Percentiles rank a stretch among this genome's conserved stretches.
These are phyloP conservation scores for Sonneratia caseolaris DNA, from an alignment of 345 rosid genomes.

Conservation along the genomic window DNA sequence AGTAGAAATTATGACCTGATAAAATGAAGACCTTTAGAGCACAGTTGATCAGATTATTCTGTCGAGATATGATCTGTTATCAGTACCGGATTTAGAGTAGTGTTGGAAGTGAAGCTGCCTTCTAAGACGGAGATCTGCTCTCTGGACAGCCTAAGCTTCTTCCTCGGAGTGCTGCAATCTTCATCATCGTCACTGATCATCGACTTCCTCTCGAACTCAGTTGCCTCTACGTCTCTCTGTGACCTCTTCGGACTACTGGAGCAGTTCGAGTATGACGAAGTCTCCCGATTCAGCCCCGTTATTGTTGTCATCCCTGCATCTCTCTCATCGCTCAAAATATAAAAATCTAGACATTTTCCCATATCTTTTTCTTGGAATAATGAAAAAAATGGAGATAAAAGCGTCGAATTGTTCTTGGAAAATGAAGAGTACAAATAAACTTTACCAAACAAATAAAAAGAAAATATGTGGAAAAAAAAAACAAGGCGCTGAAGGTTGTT, in stretches of 20 bases:
- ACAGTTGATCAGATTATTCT: background rate
- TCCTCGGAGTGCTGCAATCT: constrained; percentile 12
- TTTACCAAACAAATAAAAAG: background rate
- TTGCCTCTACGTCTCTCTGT: constrained; percentile 7
- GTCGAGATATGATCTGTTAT: background rate
- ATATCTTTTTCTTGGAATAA: background rate
- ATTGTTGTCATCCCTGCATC: background rate
- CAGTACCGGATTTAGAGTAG: constrained; percentile 14
- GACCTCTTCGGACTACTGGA: background rate
- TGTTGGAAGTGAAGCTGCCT: constrained; percentile 8
- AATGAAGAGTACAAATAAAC: background rate
- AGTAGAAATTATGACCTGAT: too few relatives aligned
- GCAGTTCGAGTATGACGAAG: background rate
- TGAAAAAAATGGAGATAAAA: background rate
- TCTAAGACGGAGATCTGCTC: constrained; percentile 12
- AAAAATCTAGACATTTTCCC: background rate
- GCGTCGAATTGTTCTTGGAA: background rate
- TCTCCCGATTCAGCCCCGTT: background rate
- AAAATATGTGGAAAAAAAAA: too few relatives aligned
- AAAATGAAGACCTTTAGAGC: background rate
- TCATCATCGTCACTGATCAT: constrained; percentile 10
- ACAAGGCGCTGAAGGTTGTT: background rate
- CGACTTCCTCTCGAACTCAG: background rate
- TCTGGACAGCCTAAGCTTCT: constrained; percentile 17
- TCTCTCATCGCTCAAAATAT: background rate